Evolutionary conservation across 2,329 filamentous ascomycete species (phyloP), one percentile per base, ranked within the genome.

Genomic region (Cladophialophora immunda): DNA sequence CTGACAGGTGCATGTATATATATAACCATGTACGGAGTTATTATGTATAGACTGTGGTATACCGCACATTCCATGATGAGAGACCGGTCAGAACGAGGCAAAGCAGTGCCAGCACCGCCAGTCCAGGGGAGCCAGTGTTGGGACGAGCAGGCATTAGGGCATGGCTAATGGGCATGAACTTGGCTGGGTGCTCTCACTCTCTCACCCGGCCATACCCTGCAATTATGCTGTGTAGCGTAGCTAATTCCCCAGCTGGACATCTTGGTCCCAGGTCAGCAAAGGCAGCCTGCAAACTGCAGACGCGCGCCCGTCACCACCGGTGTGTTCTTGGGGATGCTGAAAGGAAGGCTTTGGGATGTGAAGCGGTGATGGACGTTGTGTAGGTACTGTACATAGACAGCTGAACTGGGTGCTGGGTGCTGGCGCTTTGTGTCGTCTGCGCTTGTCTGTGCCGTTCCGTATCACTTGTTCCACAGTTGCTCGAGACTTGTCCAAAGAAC

Each of bases 41-140:
- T 50, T 50, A 25, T 50, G 45, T 19, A 50, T 50, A 25, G 45
- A 50, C 2, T 25, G 19, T 25, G 45, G 45, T 50, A 13, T 50
- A 25, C 19, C 45, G 19, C 45, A 50, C 19, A 50, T 4, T 41
- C 32, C 45, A 25, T 36, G 3, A 15, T 13, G 19, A 38, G 13
- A 22, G 55, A 52, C 58, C 38, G 58, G 58, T 61, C 29, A 61
- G 29, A 38, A 47, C 25, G 30, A 61, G 45, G 45, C 27, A 38
- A 22, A 13, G 36, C 58, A 38, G 29, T 7, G 47, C 30, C 17
- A 15, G 47, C 58, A 52, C 29, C n/a, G 29, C 41, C 58, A 27
- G 19, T 9, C n/a, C 17, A 1, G 45, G 29, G n/a, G 17, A 41
- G 3, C 4, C 5, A 19, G 38, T n/a, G 38, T 41, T 41, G 38